phyloP scores from a whole-genome alignment of 202 grass and related monocot species.

The Carex sylvatica region DNA sequence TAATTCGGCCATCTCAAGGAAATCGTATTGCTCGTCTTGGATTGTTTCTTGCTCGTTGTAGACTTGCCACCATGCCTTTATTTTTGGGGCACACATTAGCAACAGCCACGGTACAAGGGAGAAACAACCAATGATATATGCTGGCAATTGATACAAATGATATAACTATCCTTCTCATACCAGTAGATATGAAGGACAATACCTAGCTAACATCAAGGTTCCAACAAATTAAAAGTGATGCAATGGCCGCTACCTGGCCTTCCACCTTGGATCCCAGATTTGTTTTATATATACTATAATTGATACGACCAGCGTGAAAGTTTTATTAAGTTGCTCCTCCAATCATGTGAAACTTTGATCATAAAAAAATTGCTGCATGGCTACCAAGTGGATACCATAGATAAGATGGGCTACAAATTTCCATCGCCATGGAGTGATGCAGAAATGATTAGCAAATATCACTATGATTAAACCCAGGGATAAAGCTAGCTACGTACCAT shows the following conservation, averaged over 20 bases:
- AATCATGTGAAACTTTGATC: not conserved
- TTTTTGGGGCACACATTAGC: slow-evolving; percentile 6
- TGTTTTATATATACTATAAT: not conserved
- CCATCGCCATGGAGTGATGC: not conserved
- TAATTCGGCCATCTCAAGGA: slow-evolving; percentile 31
- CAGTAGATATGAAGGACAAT: not conserved
- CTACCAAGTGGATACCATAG: not conserved
- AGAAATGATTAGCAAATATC: no score
- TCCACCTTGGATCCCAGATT: not conserved
- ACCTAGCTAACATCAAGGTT: not conserved
- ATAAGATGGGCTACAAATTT: not conserved
- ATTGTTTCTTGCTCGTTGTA: not conserved
- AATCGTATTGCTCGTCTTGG: not conserved
- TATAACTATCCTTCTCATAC: not conserved
- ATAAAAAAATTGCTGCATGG: not conserved
- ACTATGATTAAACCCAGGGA: no score
- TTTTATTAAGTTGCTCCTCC: not conserved
- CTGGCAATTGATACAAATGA: not conserved
- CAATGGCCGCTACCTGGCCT: not conserved
- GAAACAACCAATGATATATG: not conserved
- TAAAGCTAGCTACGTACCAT: no score
- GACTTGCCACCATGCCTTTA: not conserved
- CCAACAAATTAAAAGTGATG: not conserved
- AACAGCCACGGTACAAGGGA: not conserved
- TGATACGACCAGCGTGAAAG: not conserved